Evolutionary conservation across 306 rosid species (phyloP).

Genomic region (Casuarina cunninghamiana): DNA sequence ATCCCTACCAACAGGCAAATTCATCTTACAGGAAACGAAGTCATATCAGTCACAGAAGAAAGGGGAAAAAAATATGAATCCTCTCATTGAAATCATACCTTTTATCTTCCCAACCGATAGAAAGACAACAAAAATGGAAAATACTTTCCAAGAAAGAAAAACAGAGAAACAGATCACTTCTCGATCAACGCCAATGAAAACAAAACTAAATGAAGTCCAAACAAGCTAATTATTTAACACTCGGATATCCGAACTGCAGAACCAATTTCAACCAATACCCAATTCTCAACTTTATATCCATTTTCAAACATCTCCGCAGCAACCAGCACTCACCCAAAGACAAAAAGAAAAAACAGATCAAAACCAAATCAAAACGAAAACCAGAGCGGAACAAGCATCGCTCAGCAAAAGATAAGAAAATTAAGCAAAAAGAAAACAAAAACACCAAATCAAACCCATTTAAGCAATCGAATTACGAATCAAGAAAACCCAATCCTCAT

Average conservation of each 20-base stretch:
- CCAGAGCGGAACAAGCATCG: too few species aligned
- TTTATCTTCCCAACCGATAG: background rate
- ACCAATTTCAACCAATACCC: background rate
- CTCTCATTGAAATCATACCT: background rate
- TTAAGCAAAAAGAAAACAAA: background rate
- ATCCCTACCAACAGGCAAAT: too few species aligned
- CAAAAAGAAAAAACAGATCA: background rate
- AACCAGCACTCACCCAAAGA: background rate
- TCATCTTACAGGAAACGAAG: background rate
- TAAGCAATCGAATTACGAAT: too few species aligned
- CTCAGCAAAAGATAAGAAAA: background rate
- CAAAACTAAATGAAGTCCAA: background rate
- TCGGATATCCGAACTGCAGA: too few species aligned
- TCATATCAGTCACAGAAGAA: background rate
- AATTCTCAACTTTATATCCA: background rate
- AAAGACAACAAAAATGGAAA: background rate
- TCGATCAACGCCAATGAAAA: slow-evolving; percentile 9
- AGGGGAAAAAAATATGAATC: background rate
- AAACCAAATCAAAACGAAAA: background rate
- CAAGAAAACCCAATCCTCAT: background rate
- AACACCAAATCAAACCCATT: background rate
- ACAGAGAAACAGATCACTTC: background rate
- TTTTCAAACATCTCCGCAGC: background rate
- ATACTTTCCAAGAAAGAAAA: background rate
- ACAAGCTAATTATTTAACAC: background rate